Evolutionary conservation across 2,329 filamentous ascomycete species (phyloP), one percentile per base, ranked within the genome.

Genomic region (Verticillium dahliae): DNA sequence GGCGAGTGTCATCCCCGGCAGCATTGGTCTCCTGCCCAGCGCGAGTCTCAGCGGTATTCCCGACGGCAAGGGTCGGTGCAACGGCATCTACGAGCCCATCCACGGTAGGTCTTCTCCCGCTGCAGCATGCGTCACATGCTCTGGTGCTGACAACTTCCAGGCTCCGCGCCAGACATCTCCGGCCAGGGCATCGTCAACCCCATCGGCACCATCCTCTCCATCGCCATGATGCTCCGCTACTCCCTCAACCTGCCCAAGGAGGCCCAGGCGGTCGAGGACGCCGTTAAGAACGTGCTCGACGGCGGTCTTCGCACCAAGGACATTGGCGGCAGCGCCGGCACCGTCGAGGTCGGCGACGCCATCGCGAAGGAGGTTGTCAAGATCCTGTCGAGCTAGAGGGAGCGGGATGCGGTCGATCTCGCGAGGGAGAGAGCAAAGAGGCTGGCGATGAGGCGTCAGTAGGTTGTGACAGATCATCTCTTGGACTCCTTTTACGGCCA

Each of bases 61-160:
- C 0, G 92, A 96, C 74, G 91, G 91, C 61, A 90, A 92, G 81
- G 85, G 81, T 69, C 88, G 85, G 74, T 91, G 93, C 72, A 97
- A 96, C 74, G 94, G 92, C 69, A 97, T 98, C 71, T 99, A 97
- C 75, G 94, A 98, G 83, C 94, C 94, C 33, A 98, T 99, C 69
- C 94, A 99, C 75, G 93, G 91, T 92, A 80, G 63, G 78, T 71
- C 61, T 34, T 56, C 33, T 18, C 22, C 50, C 58, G 15, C 58
- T 55, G 1, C 34, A 52, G n/a, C 10, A 35, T 15, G 50, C 7
- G 22, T 56, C 9, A 56, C 56, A 14, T 56, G 13, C 27, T 31
- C 27, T 31, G 4, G 4, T 38, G 52, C 39, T 65, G 41, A 61
- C 50, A 39, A 33, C n/a, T 31, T 2, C 56, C 59, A 90, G 90